phyloP scores from a whole-genome alignment of 2,329 filamentous ascomycete species.

The Penicillium frequentans region DNA sequence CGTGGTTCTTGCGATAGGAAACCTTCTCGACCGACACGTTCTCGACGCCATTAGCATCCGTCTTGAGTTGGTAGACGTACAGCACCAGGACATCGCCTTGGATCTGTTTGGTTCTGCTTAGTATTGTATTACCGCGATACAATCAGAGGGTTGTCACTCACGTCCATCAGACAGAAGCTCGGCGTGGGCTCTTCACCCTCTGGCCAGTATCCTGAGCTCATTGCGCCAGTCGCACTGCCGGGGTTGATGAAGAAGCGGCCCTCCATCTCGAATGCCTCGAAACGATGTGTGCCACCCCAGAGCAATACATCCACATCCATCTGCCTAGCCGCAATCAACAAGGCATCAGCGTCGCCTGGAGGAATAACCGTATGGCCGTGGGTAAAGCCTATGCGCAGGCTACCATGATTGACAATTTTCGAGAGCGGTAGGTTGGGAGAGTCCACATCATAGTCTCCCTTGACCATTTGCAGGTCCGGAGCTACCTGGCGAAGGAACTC shows the following conservation, averaged over 20 bases:
- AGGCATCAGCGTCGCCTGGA: slow-evolving; percentile 65
- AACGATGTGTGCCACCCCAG: slow-evolving; percentile 69
- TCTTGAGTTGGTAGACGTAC: slow-evolving; percentile 87
- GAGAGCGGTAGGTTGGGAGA: slow-evolving; percentile 64
- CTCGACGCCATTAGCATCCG: slow-evolving; percentile 73
- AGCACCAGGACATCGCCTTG: slow-evolving; percentile 94
- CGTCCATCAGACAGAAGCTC: slow-evolving; percentile 97
- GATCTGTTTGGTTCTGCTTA: slow-evolving; percentile 56
- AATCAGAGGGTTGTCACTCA: slow-evolving; percentile 52
- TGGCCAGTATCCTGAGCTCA: slow-evolving; percentile 60
- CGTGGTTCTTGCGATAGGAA: slow-evolving; percentile 76
- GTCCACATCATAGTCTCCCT: slow-evolving; percentile 69
- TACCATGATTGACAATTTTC: slow-evolving; percentile 70
- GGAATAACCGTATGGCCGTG: slow-evolving; percentile 69
- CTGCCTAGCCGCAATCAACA: slow-evolving; percentile 67
- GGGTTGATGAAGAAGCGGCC: slow-evolving; percentile 72
- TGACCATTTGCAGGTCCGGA: slow-evolving; percentile 69
- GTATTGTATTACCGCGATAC: not conserved
- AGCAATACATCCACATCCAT: slow-evolving; percentile 71
- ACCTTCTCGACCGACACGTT: slow-evolving; percentile 84
- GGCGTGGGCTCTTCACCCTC: slow-evolving; percentile 72
- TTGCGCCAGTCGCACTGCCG: slow-evolving; percentile 66
- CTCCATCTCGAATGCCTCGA: slow-evolving; percentile 71
- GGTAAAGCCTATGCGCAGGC: slow-evolving; percentile 67
- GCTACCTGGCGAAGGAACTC: slow-evolving; percentile 75